phyloP scores from a whole-genome alignment of 2,329 filamentous ascomycete genomes.

The Diaporthe capsici region DNA sequence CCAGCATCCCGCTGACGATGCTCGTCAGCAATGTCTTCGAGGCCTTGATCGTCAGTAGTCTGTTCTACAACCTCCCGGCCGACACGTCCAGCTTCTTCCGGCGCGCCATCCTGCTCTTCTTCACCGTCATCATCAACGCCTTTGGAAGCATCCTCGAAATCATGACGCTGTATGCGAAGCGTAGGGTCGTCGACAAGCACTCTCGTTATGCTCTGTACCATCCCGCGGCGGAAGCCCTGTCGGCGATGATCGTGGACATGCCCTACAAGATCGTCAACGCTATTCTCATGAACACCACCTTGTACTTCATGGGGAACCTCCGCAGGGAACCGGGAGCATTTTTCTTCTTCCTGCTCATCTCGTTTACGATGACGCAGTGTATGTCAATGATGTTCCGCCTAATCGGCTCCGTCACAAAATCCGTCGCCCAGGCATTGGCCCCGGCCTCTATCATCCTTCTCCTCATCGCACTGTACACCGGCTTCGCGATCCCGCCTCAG shows the following conservation, averaged over 20 bases:
- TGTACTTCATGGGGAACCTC: conserved; percentile 92
- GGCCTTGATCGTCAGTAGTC: conserved; percentile 82
- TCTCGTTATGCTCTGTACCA: conserved; percentile 89
- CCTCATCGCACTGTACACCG: conserved; percentile 78
- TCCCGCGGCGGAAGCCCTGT: conserved; percentile 86
- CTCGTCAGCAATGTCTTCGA: conserved; percentile 82
- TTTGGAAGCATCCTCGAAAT: conserved; percentile 87
- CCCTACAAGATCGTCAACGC: conserved; percentile 85
- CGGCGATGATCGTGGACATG: conserved; percentile 88
- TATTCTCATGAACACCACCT: conserved; percentile 80
- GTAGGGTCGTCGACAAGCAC: conserved; percentile 94
- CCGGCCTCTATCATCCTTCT: conserved; percentile 74
- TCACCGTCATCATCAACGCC: conserved; percentile 88
- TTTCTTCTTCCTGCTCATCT: conserved; percentile 88
- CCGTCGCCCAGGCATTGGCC: conserved; percentile 74
- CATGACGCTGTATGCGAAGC: conserved; percentile 87
- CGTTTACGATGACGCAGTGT: conserved; percentile 78
- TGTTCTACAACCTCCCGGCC: conserved; percentile 82
- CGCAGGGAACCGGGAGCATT: conserved; percentile 81
- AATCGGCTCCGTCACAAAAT: conserved; percentile 81
- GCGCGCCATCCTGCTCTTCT: conserved; percentile 86
- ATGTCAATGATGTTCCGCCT: conserved; percentile 92
- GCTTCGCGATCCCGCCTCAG: conserved; percentile 73
- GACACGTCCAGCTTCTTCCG: conserved; percentile 82
- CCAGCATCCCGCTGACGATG: conserved; percentile 78